Conservation (phyloP, 805 yeast species). For the Wickerhamomyces bisporus region DNA sequence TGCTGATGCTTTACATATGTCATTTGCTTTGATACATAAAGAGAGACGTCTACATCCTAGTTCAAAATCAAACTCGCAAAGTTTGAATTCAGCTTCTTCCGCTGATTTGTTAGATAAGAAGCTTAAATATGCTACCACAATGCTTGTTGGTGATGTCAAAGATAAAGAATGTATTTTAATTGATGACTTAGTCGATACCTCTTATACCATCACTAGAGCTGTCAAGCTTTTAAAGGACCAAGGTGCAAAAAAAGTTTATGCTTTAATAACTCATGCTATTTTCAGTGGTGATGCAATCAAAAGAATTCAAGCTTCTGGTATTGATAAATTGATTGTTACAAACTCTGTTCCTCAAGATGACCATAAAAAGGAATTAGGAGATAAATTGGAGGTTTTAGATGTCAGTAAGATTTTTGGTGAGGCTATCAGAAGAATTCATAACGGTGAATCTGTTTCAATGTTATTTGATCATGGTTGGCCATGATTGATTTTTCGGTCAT, state of each 20-base stretch:
- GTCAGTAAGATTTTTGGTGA: constrained; percentile 88
- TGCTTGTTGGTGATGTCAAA: constrained; percentile 93
- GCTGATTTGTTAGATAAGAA: constrained; percentile 17
- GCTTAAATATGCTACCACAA: constrained; percentile 65
- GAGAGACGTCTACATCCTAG: constrained; percentile 55
- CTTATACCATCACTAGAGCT: constrained; percentile 86
- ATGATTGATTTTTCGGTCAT: constrained; percentile 4
- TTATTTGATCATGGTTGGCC: constrained; percentile 73
- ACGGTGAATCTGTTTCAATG: constrained; percentile 94
- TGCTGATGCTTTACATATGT: constrained; percentile 84
- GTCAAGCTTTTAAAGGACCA: constrained; percentile 88
- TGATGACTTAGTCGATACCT: constrained; percentile 93
- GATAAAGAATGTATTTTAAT: constrained; percentile 83
- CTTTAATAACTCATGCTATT: constrained; percentile 87
- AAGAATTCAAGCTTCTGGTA: constrained; percentile 58
- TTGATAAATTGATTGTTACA: constrained; percentile 84
- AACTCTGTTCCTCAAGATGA: constrained; percentile 85
- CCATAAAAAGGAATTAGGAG: constrained; percentile 48
- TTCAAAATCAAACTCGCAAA: constrained; percentile 28
- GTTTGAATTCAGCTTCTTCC: constrained; percentile 10
- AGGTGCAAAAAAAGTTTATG: constrained; percentile 84
- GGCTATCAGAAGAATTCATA: constrained; percentile 91
- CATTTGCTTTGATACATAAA: constrained; percentile 93
- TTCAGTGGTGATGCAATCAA: constrained; percentile 88
- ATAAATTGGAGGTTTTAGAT: constrained; percentile 74